These are phyloP conservation scores for Neocatenulostroma microsporum DNA, from an alignment of 2,329 filamentous ascomycete species.

Conservation along the genomic window DNA sequence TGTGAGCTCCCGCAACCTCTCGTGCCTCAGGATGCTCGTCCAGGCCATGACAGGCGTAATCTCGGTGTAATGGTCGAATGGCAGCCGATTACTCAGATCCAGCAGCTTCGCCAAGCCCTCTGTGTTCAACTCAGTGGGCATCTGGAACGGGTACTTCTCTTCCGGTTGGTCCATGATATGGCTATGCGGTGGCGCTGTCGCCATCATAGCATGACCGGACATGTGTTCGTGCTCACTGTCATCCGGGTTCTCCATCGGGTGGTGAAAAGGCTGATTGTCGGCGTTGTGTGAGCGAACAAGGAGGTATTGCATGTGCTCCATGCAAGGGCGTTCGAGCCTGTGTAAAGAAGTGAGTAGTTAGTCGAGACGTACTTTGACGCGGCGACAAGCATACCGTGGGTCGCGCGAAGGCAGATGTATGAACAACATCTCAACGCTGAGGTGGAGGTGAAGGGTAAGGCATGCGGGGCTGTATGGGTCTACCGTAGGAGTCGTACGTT, in stretches of 20 bases:
- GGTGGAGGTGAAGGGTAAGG: constrained; percentile 60
- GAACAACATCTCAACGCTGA: constrained; percentile 17
- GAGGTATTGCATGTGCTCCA: constrained; percentile 79
- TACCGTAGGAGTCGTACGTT: constrained; percentile 58
- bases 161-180: constrained; percentile 50
- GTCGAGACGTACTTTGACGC: constrained; percentile 12
- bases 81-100: constrained; percentile 72
- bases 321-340: constrained; percentile 86
- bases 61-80: constrained; percentile 67
- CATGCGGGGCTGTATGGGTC: constrained; percentile 21
- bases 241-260: constrained; percentile 35
- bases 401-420: neutral
- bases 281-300: constrained; percentile 50
- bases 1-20: constrained; percentile 58
- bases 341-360: constrained; percentile 10
- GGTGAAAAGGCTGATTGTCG: constrained; percentile 29
- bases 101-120: constrained; percentile 72
- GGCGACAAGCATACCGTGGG: constrained; percentile 12
- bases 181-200: constrained; percentile 70
- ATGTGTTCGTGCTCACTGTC: constrained; percentile 56
- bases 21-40: constrained; percentile 67
- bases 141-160: constrained; percentile 58
- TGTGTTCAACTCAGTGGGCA: constrained; percentile 65
- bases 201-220: constrained; percentile 83
- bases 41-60: constrained; percentile 95